phyloP scores from a whole-genome alignment of 768 basidiomycete species.

The Leccinum olivaceopallidum region DNA sequence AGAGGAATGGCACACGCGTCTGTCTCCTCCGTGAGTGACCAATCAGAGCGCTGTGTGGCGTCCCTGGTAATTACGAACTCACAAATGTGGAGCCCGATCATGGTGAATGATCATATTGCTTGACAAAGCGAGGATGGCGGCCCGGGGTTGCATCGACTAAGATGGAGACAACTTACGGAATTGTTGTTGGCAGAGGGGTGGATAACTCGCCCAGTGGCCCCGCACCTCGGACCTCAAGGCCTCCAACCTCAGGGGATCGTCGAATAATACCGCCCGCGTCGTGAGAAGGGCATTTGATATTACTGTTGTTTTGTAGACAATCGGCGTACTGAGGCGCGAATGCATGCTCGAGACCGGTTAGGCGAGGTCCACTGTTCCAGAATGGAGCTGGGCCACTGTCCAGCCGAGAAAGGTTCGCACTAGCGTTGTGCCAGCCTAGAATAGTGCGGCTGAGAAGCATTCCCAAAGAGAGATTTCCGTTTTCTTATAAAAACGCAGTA shows the following conservation, averaged over 20 bases:
- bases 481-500: conserved; percentile 10
- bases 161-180: conserved; percentile 22
- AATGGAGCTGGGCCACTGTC: conserved; percentile 11
- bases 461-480: conserved; percentile 12
- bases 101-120: conserved; percentile 21
- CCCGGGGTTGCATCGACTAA: conserved; percentile 8
- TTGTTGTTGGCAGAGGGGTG: conserved; percentile 9
- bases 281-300: conserved; percentile 23
- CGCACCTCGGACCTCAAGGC: conserved; percentile 2
- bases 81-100: conserved; percentile 22
- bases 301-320: conserved; percentile 16
- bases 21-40: conserved; percentile 25
- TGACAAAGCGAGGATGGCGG: conserved; percentile 13
- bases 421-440: conserved; percentile 24
- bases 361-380: conserved; percentile 11
- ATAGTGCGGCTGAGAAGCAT: conserved; percentile 27
- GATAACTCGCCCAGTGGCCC: conserved; percentile 9
- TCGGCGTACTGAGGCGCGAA: conserved; percentile 24
- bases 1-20: conserved; percentile 13
- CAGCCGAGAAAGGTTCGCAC: conserved; percentile 22
- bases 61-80: conserved; percentile 27
- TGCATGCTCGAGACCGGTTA: conserved; percentile 24
- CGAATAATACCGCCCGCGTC: conserved; percentile 13
- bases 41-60: conserved; percentile 23
- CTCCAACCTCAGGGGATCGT: conserved; percentile 17